A percentile compares a stretch with the other conserved stretches of the same genome.
Evolutionary conservation across 352 stramenopile species (phyloP).

Genomic region (Phytophthora kernoviae): DNA sequence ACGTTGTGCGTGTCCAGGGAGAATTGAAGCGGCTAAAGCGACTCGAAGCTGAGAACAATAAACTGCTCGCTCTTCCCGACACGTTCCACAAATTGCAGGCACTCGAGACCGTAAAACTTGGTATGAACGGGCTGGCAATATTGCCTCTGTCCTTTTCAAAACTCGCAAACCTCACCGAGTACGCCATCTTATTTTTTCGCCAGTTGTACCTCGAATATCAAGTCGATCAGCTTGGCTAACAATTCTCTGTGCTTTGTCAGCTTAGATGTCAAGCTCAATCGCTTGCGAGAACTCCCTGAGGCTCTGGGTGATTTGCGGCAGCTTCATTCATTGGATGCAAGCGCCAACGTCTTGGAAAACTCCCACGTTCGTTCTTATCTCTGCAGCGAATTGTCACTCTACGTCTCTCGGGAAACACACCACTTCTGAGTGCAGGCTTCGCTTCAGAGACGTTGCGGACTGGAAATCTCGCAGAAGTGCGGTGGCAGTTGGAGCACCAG

Average conservation of each 20-base stretch:
- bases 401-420: conserved; percentile 54
- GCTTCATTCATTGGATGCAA: conserved; percentile 56
- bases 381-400: conserved; percentile 54
- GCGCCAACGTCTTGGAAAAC: conserved; percentile 56
- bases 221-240: not conserved
- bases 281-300: conserved; percentile 47
- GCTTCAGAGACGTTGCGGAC: conserved; percentile 44
- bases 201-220: not conserved
- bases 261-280: conserved; percentile 80
- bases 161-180: conserved; percentile 60
- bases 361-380: conserved; percentile 56
- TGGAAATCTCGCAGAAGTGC: conserved; percentile 45
- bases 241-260: conserved; percentile 21
- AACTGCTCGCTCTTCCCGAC: conserved; percentile 59
- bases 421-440: conserved; percentile 42
- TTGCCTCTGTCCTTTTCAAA: conserved; percentile 61
- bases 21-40: conserved; percentile 59
- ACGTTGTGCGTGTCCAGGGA: conserved; percentile 41
- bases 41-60: conserved; percentile 76
- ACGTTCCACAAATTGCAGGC: conserved; percentile 50
- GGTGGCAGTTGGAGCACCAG: conserved; percentile 66
- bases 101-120: conserved; percentile 50
- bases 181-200: conserved; percentile 11
- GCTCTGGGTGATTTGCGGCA: conserved; percentile 49
- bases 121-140: conserved; percentile 61